Evolutionary conservation across 441 rosid genomes (phyloP).

Genomic region (Codiaeum variegatum): DNA sequence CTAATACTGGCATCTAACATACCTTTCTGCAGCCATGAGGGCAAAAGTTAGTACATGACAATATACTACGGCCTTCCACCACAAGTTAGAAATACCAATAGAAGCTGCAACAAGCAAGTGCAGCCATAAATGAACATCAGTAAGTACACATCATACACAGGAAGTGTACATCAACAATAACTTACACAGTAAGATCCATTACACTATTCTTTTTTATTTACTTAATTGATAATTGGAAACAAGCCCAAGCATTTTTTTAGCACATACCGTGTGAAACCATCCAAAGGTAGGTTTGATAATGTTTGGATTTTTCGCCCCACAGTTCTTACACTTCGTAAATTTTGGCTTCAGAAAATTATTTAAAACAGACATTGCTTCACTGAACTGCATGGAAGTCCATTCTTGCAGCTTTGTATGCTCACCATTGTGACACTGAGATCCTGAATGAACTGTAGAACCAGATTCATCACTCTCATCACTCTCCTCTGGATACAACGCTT

Average conservation of each 20-base stretch:
- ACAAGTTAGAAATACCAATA: background rate
- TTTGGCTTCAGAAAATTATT: conserved; percentile 49
- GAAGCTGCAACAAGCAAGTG: background rate
- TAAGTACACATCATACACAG: background rate
- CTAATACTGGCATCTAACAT: conserved; percentile 38
- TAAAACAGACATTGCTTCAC: conserved; percentile 60
- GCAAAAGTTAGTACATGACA: background rate
- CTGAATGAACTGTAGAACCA: conserved; percentile 34
- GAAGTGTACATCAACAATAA: background rate
- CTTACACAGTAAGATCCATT: background rate
- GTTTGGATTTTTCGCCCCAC: conserved; percentile 39
- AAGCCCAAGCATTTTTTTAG: background rate
- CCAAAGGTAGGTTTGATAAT: conserved; percentile 75
- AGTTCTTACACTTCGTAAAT: conserved; percentile 43
- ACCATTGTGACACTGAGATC: conserved; percentile 26
- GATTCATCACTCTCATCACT: conserved; percentile 40
- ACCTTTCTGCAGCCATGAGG: conserved; percentile 43
- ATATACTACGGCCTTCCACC: background rate
- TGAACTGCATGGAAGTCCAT: conserved; percentile 92
- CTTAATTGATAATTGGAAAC: background rate
- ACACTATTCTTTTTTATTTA: background rate
- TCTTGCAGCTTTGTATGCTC: conserved; percentile 31
- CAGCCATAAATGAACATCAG: background rate
- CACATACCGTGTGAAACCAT: conserved; percentile 77
- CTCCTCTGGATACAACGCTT: conserved; percentile 32